phyloP scores from a whole-genome alignment of 73 alveolate genomes.

The Stentor coeruleus region DNA sequence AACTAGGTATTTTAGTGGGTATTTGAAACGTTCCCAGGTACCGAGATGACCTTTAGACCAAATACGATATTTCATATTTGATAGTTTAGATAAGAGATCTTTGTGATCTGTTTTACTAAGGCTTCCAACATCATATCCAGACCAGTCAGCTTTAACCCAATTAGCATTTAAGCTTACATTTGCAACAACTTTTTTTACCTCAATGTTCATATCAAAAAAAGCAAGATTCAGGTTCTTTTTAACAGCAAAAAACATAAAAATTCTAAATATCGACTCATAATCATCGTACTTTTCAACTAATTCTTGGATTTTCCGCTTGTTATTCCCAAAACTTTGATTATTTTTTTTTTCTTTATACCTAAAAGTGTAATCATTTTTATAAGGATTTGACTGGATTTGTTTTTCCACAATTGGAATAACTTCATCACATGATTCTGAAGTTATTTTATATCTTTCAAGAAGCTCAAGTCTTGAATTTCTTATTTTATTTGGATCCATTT shows the following conservation, averaged over 20 bases:
- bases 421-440: not conserved
- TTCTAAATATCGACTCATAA: not conserved
- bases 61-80: not conserved
- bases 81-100: not conserved
- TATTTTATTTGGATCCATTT: not conserved
- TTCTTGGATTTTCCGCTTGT: not conserved
- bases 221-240: not conserved
- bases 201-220: not conserved
- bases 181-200: not conserved
- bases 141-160: not conserved
- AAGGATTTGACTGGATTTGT: not conserved
- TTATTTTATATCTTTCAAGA: not conserved
- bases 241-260: not conserved
- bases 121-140: not conserved
- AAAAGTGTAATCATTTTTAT: not conserved
- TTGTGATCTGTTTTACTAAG: not conserved
- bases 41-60: constrained; percentile 5
- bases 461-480: not conserved
- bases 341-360: not conserved
- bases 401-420: too few relatives aligned
- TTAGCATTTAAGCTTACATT: not conserved
- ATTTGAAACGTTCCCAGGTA: not conserved
- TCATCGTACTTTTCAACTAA: not conserved
- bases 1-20: not conserved
- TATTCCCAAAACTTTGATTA: not conserved